Conservation (phyloP, 305 asterid species). For the Fraxinus angustifolia region DNA sequence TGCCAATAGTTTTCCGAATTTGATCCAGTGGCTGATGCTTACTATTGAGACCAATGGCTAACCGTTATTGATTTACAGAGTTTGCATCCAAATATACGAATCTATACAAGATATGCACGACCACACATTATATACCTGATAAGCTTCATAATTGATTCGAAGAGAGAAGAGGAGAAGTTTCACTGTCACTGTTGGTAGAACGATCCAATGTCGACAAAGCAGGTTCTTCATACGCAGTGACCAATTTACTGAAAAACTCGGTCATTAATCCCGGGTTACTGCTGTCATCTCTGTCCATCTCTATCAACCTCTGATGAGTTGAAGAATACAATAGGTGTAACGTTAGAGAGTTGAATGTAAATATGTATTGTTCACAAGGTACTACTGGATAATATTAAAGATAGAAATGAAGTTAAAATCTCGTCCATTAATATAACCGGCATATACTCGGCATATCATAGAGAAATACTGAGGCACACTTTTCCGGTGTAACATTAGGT, state of each 20-base stretch:
- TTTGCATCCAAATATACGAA: background rate
- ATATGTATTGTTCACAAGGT: background rate
- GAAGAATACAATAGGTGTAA: background rate
- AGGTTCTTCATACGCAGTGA: background rate
- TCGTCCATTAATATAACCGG: background rate
- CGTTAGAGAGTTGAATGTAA: background rate
- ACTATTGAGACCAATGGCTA: background rate
- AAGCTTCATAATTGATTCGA: background rate
- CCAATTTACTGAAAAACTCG: background rate
- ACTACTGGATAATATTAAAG: background rate
- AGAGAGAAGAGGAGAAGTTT: background rate
- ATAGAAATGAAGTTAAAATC: background rate
- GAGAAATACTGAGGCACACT: background rate
- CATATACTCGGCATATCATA: background rate
- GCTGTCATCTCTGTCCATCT: background rate
- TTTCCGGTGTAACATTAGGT: background rate
- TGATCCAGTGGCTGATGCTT: background rate
- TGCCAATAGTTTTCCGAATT: background rate
- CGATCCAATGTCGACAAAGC: background rate
- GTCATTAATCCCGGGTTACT: background rate
- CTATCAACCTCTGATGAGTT: background rate
- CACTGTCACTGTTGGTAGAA: background rate
- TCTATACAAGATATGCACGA: background rate
- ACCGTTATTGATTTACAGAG: background rate
- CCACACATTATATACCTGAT: background rate